Percentiles rank a stretch among this genome's conserved stretches.
phyloP scores from a whole-genome alignment of 1,284 basidiomycete species.

The Phenoliferia sp. region DNA sequence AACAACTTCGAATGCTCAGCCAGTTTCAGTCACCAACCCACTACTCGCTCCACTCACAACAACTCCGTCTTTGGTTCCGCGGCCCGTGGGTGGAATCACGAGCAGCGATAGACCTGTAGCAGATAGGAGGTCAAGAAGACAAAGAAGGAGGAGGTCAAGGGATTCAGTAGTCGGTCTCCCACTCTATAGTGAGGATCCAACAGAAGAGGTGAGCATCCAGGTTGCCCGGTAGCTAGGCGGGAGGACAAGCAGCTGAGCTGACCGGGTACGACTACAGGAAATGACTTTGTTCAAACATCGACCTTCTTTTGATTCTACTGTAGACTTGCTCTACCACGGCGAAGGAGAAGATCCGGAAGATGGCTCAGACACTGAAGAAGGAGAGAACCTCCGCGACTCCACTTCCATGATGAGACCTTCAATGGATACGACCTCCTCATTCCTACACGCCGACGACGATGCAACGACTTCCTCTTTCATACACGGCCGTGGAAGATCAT shows the following conservation, averaged over 20 bases:
- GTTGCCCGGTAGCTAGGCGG: background rate
- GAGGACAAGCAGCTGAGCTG: background rate
- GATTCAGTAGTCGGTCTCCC: conserved; percentile 16
- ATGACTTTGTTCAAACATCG: conserved; percentile 21
- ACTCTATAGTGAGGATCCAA: background rate
- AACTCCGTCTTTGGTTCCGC: background rate
- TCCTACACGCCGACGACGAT: too few species aligned
- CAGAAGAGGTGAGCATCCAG: background rate
- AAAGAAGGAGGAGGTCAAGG: conserved; percentile 7
- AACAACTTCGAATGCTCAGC: background rate
- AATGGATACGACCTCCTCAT: too few species aligned
- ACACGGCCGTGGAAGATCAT: too few species aligned
- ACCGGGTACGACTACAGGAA: background rate
- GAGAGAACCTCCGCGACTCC: background rate
- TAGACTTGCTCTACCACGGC: background rate
- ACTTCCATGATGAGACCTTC: too few species aligned
- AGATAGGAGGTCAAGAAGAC: conserved; percentile 3
- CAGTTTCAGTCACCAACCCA: background rate
- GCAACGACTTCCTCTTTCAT: too few species aligned
- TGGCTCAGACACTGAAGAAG: background rate
- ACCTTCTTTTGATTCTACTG: background rate
- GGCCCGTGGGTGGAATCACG: background rate
- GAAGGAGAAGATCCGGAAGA: conserved; percentile 1
- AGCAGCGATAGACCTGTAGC: background rate
- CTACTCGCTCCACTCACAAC: background rate